phyloP scores from a whole-genome alignment of 345 rosid genomes.

The Crucihimalaya himalaica region DNA sequence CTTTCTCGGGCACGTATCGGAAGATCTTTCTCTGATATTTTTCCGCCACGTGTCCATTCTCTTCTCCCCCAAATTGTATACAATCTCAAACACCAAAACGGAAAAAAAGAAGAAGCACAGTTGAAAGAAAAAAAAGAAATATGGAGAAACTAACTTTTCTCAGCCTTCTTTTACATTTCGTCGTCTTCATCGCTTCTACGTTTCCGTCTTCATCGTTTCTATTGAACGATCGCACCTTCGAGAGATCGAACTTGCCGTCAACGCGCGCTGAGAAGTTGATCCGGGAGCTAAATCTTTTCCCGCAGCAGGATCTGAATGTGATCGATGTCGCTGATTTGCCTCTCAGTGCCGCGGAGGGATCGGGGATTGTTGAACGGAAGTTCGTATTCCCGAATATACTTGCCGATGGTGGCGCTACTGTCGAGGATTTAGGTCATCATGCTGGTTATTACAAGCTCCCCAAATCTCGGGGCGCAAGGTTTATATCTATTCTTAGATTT shows the following conservation, averaged over 20 bases:
- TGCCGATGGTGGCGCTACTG: constrained; percentile 42
- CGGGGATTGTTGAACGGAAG: constrained; percentile 64
- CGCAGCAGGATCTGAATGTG: constrained; percentile 66
- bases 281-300: constrained; percentile 81
- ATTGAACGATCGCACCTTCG: constrained; percentile 43
- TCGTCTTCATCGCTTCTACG: constrained; percentile 32
- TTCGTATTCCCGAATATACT: constrained; percentile 64
- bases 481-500: not conserved
- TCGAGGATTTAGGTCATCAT: constrained; percentile 83
- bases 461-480: constrained; percentile 82
- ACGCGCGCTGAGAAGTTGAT: constrained; percentile 75
- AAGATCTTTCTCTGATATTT: not conserved
- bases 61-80: not conserved
- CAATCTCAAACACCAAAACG: not conserved
- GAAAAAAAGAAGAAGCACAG: not conserved
- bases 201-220: constrained; percentile 38
- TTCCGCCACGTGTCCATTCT: constrained; percentile 7
- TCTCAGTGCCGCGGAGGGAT: constrained; percentile 23
- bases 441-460: constrained; percentile 92
- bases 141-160: constrained; percentile 47
- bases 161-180: constrained; percentile 32
- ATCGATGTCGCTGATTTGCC: constrained; percentile 35
- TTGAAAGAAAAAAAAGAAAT: not conserved
- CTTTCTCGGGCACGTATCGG: not conserved
- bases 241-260: constrained; percentile 58